Base-by-base conservation (phyloP, 805 yeast species). In the Komagataella populi region DNA sequence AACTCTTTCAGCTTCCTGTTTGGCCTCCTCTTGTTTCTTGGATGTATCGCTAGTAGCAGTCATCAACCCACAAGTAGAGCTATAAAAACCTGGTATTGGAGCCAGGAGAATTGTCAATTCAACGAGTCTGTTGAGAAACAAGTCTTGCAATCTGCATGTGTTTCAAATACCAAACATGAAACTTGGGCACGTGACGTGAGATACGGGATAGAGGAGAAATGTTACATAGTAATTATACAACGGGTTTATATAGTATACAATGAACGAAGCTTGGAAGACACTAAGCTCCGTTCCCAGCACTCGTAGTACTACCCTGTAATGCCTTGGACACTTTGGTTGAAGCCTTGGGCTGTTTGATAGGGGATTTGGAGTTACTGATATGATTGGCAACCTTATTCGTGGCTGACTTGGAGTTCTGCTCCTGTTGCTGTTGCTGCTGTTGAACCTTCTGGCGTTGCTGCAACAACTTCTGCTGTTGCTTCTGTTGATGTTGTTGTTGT, bases 401-500 rank as follows among this genome's bases (percentile, higher is more conserved):
- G n/a, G 10, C 8, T 30, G 39, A 20, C 22, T 46, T n/a, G 24
- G 48, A 10, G 48, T 10, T n/a, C 22, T 7, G 23, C 24, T 23
- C n/a, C 17, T 17, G 47, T 46, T 46, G 47, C 10, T 46, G 47
- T 46, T 16, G 47, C 10, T 46, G 23, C 6, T 20, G 55, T 44
- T 64, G 66, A 24, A 49, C 59, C 23, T 60, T 65, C 45, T 59
- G 65, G 49, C 60, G 66, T 48, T 60, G 67, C 48, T 58, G 66
- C 8, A 53, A 60, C 17, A 56, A 63, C 45, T 57, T 59, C 48
- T 60, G 66, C 47, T 60, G 68, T 49, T 60, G 69, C 52, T 64
- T 63, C 56, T 65, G 71, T 55, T 69, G 74, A 49, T 60, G 54
- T 56, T 65, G 64, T 51, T 68, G 70, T 52, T 66, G 68, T 18